Conservation (phyloP, 345 rosid genomes). For the Citrus sinensis region DVS_A1.0 CM039167.1:8660001-8660500, state of each 20-base stretch:
- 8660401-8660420: background rate
- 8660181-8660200: constrained; percentile 72
- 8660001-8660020: background rate
- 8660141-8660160: constrained; percentile 81
- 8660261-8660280: constrained; percentile 96
- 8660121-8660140: constrained; percentile 95
- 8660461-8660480: background rate
- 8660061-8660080: constrained; percentile 21
- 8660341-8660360: background rate
- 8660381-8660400: background rate
- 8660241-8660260: constrained; percentile 74
- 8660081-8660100: constrained; percentile 69
- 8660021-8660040: background rate
- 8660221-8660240: constrained; percentile 63
- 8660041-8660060: background rate
- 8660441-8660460: background rate
- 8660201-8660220: constrained; percentile 63
- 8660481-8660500: background rate
- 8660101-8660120: constrained; percentile 76
- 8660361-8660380: background rate
- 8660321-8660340: constrained; percentile 87
- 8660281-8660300: constrained; percentile 79
- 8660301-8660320: constrained; percentile 79
- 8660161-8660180: constrained; percentile 67
- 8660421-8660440: background rate